Evolutionary conservation across 2,329 filamentous ascomycete species (phyloP).

Genomic region (Aspergillus jensenii): DNA sequence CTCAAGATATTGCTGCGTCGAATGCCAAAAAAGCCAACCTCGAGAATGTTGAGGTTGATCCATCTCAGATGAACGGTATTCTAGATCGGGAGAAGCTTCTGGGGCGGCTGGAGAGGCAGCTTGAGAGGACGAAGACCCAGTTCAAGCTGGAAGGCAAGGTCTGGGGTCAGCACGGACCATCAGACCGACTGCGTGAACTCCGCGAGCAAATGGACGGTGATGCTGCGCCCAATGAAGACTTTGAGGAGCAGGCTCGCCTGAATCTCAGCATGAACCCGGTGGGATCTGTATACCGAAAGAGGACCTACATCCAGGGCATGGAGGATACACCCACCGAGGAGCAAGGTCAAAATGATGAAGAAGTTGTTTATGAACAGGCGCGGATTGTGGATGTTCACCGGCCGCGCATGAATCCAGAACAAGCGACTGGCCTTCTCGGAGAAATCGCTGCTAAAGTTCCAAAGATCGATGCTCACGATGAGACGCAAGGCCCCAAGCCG

Average conservation of each 20-base stretch:
- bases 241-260: slow-evolving; percentile 55
- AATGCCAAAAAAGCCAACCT: slow-evolving; percentile 67
- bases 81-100: slow-evolving; percentile 89
- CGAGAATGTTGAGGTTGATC: slow-evolving; percentile 65
- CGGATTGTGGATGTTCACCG: slow-evolving; percentile 72
- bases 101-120: slow-evolving; percentile 89
- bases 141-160: slow-evolving; percentile 93
- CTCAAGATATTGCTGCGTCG: slow-evolving; percentile 91
- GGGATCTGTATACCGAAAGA: slow-evolving; percentile 66
- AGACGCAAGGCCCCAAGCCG: slow-evolving; percentile 51
- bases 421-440: slow-evolving; percentile 67
- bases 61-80: slow-evolving; percentile 83
- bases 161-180: slow-evolving; percentile 84
- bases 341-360: slow-evolving; percentile 49
- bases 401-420: slow-evolving; percentile 61
- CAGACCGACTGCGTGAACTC: slow-evolving; percentile 85
- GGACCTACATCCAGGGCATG: slow-evolving; percentile 40
- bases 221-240: slow-evolving; percentile 51
- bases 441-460: slow-evolving; percentile 75
- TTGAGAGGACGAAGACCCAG: slow-evolving; percentile 95
- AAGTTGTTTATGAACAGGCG: slow-evolving; percentile 73
- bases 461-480: slow-evolving; percentile 61
- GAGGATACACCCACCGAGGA: slow-evolving; percentile 37
- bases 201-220: slow-evolving; percentile 89
- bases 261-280: slow-evolving; percentile 73